Percentiles rank a stretch among this genome's conserved stretches.
Conservation (phyloP, 2,329 filamentous ascomycete species). For the Hymenoscyphus scutula region DNA sequence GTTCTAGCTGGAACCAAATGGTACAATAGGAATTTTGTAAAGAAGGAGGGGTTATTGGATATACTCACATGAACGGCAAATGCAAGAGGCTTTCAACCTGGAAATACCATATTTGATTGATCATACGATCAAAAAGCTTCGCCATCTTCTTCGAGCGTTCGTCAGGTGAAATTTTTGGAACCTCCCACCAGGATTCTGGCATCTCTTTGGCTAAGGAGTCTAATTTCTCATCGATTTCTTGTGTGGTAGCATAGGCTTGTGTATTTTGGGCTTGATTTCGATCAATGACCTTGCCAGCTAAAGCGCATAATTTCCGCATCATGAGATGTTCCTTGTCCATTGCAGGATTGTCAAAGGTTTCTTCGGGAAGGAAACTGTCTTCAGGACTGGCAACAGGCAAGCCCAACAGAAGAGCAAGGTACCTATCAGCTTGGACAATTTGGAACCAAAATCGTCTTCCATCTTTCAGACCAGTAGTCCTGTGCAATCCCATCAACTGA, state of each 20-base stretch:
- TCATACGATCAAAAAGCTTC: constrained; percentile 26
- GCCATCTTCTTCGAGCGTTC: constrained; percentile 16
- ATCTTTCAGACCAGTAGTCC: constrained; percentile 9
- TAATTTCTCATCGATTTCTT: constrained; percentile 35
- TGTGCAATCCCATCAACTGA: constrained; percentile 25
- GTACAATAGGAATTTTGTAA: background rate
- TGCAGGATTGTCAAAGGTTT: constrained; percentile 30
- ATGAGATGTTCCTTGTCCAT: constrained; percentile 27
- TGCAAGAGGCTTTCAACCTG: constrained; percentile 33
- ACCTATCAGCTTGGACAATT: constrained; percentile 19
- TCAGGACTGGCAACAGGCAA: constrained; percentile 27
- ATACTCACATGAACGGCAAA: constrained; percentile 32
- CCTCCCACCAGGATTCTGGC: constrained; percentile 32
- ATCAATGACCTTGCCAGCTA: constrained; percentile 31
- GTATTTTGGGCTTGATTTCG: constrained; percentile 29
- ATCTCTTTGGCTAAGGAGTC: constrained; percentile 30
- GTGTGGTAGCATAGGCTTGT: constrained; percentile 31
- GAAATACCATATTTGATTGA: constrained; percentile 34
- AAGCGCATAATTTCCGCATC: constrained; percentile 23
- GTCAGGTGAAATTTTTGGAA: constrained; percentile 23
- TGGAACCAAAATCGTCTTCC: constrained; percentile 17
- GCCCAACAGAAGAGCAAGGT: constrained; percentile 30
- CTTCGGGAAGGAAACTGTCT: constrained; percentile 21
- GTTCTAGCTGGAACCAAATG: background rate
- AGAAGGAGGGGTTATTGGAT: background rate